These are phyloP conservation scores for Coprinopsis sp. DNA, from an alignment of 768 basidiomycete species.

Conservation along the genomic window DNA sequence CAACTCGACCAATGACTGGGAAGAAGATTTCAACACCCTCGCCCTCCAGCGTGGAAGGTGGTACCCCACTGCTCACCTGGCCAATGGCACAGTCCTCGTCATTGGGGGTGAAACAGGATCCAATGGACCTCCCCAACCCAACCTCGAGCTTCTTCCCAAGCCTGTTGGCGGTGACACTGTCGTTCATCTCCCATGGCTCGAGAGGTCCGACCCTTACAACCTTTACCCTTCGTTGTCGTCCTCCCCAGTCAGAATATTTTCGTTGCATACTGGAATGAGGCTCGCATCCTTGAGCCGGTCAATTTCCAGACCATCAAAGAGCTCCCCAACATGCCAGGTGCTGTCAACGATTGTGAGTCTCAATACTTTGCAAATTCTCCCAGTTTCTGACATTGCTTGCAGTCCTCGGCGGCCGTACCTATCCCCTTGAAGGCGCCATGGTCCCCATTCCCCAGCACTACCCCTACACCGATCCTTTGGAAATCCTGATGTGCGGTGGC, in stretches of 20 bases:
- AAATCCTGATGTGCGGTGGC: slow-evolving; percentile 72
- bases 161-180: slow-evolving; percentile 60
- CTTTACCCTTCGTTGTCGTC: slow-evolving; percentile 70
- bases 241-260: slow-evolving; percentile 69
- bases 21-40: slow-evolving; percentile 59
- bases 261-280: slow-evolving; percentile 77
- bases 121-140: slow-evolving; percentile 62
- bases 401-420: slow-evolving; percentile 70
- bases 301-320: slow-evolving; percentile 57
- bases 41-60: slow-evolving; percentile 64
- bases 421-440: slow-evolving; percentile 71
- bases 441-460: slow-evolving; percentile 65
- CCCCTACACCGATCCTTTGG: slow-evolving; percentile 71
- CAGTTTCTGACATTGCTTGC: slow-evolving; percentile 2
- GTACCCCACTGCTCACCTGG: slow-evolving; percentile 65
- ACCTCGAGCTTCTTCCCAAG: slow-evolving; percentile 66
- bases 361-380: neutral
- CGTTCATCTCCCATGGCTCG: slow-evolving; percentile 59
- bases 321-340: slow-evolving; percentile 71
- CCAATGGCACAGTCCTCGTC: slow-evolving; percentile 71
- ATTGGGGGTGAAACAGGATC: slow-evolving; percentile 73
- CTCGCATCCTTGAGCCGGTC: slow-evolving; percentile 63
- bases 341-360: slow-evolving; percentile 59
- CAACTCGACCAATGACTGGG: slow-evolving; percentile 76
- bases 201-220: slow-evolving; percentile 74